These are phyloP conservation scores for Hypoxylon sp. DNA, from an alignment of 2,329 filamentous ascomycete genomes.

Conservation along the genomic window DNA sequence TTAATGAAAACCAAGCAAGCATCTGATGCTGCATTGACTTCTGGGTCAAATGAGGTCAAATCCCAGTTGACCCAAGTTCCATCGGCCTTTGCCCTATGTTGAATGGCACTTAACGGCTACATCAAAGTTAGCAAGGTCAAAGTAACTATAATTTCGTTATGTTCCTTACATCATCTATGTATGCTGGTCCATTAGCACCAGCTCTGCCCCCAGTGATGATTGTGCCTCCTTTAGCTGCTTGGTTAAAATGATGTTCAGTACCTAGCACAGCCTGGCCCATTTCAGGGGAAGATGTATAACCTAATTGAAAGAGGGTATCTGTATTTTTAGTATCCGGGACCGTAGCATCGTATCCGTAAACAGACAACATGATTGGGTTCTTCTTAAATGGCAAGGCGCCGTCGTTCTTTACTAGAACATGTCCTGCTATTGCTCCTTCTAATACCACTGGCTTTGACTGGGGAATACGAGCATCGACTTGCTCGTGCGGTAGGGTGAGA, in stretches of 20 bases:
- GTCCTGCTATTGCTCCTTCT: constrained; percentile 71
- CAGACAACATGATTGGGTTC: constrained; percentile 68
- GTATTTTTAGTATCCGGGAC: constrained; percentile 64
- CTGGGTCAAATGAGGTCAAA: constrained; percentile 61
- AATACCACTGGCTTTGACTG: constrained; percentile 62
- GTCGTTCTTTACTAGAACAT: constrained; percentile 84
- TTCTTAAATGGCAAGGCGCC: constrained; percentile 73
- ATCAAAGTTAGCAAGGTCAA: constrained; percentile 48
- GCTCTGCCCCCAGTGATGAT: constrained; percentile 67
- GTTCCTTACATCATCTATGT: constrained; percentile 62
- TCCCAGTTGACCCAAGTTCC: constrained; percentile 73
- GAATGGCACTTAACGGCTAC: constrained; percentile 70
- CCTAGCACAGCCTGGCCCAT: constrained; percentile 63
- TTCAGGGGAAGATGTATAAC: constrained; percentile 63
- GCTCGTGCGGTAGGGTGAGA: constrained; percentile 63
- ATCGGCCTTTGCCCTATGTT: constrained; percentile 66
- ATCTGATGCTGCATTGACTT: constrained; percentile 65
- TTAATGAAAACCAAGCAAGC: constrained; percentile 77
- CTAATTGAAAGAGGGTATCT: constrained; percentile 61
- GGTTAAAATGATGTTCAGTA: constrained; percentile 61
- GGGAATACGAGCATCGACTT: constrained; percentile 65
- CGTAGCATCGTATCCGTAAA: constrained; percentile 76
- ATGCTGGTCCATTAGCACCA: constrained; percentile 65
- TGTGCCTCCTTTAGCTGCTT: constrained; percentile 66
- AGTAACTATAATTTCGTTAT: neutral